A percentile compares a stretch with the other conserved stretches of the same genome.
Conservation (phyloP, 1,284 basidiomycete species). For the Leccinum subrobustum region DNA sequence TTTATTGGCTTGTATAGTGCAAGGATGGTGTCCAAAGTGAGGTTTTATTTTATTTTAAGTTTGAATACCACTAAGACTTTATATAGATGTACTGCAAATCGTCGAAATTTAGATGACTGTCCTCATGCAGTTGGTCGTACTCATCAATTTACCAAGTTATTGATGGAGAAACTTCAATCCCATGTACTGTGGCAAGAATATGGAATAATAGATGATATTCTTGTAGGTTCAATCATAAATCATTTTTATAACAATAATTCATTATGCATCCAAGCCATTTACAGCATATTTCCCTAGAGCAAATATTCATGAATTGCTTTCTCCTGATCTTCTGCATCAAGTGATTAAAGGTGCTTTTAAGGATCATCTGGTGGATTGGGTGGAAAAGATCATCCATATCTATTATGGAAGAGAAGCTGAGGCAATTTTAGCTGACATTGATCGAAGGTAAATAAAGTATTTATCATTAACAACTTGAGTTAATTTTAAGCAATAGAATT, state of each 20-base stretch:
- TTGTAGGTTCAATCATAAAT: neutral
- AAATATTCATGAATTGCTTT: neutral
- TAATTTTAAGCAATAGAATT: neutral
- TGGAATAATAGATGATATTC: neutral
- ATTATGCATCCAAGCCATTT: neutral
- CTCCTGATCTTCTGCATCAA: neutral
- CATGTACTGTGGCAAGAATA: neutral
- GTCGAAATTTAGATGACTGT: neutral
- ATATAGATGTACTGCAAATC: neutral
- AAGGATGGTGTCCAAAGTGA: conserved; percentile 1
- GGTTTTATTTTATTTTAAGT: neutral
- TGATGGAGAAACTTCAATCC: neutral
- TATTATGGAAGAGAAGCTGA: neutral
- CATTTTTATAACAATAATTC: neutral
- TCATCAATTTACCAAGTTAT: neutral
- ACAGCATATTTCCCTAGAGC: neutral
- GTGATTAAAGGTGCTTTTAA: neutral
- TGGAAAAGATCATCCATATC: neutral
- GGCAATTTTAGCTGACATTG: neutral
- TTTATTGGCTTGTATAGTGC: neutral
- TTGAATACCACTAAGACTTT: neutral
- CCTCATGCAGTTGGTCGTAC: neutral
- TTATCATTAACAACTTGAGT: neutral
- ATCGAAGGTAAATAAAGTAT: neutral
- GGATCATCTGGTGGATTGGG: neutral